Evolutionary conservation across 2,329 filamentous ascomycete genomes (phyloP), one percentile per base, ranked within the genome.

Genomic region (Aspergillus viridinutans): DNA sequence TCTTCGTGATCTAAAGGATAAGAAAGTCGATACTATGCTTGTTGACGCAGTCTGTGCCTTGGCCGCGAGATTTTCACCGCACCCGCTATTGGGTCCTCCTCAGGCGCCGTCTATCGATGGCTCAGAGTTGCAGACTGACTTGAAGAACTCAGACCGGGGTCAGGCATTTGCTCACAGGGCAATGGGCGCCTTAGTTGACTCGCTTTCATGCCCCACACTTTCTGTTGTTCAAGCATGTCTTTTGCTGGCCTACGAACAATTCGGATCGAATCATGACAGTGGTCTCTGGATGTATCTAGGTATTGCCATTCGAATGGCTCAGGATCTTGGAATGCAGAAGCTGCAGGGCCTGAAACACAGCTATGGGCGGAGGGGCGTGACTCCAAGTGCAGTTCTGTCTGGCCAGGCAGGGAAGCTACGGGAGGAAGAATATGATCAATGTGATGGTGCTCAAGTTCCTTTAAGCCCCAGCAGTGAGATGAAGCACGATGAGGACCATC

Each of bases 211-310:
- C 59, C 91, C 91, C 0, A 91, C 87, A 2, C 86, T 95, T 1
- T 88, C 89, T 25, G 90, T 90, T 9, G 90, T 94, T 0, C 92
- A 96, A 66, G 90, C 91, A 0, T 92, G 88, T 50, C 75, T 96
- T 10, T 76, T 96, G 28, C 84, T 96, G 74, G 91, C 90, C 0
- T 96, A 96, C 67, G 90, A 95, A 63, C 88, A 92, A 47, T 96
- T 96, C 64, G 92, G 91, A 1, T 89, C 90, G 10, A 90, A 90
- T 62, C 90, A 92, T 65, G 92, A 96, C 67, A 95, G 90, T 70
- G 90, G 90, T 0, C 74, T 96, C 6, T 96, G 92, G 91, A 95
- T 96, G 90, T 96, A 95, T 68, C 80, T 96, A 1, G 92, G 91
- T 0, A 87, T 93, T 52, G 88, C 91, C 0, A 96, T 96, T 58